These are phyloP conservation scores for Neurospora sp. DNA, from an alignment of 2,329 filamentous ascomycete genomes.

Conservation along the genomic window DNA sequence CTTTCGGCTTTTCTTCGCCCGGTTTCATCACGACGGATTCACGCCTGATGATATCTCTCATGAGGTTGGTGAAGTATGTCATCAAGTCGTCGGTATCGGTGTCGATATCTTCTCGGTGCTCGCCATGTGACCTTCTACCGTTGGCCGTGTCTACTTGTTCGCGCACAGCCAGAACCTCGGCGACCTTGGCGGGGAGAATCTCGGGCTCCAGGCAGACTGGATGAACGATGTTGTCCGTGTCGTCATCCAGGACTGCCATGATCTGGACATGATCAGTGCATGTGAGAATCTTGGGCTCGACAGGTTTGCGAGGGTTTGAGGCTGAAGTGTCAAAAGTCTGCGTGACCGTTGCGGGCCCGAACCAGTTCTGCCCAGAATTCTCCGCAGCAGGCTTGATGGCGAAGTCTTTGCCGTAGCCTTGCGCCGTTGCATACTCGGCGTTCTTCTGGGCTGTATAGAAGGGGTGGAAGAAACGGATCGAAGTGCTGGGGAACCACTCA, in stretches of 20 bases:
- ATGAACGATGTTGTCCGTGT: neutral
- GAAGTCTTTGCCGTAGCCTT: conserved; percentile 2
- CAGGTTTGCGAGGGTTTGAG: conserved; percentile 2
- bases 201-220: neutral
- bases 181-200: conserved; percentile 1
- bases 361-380: neutral
- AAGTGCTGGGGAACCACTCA: conserved; percentile 7
- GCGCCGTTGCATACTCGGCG: conserved; percentile 4
- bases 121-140: neutral
- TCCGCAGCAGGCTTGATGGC: neutral
- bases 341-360: neutral
- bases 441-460: conserved; percentile 9
- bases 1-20: neutral
- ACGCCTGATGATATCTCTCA: conserved; percentile 5
- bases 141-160: neutral
- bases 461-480: conserved; percentile 10
- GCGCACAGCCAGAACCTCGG: conserved; percentile 1
- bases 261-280: neutral
- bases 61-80: conserved; percentile 3
- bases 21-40: conserved; percentile 5
- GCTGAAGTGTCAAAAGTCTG: neutral
- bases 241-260: neutral
- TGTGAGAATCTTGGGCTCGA: neutral
- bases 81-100: neutral
- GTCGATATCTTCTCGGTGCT: neutral